phyloP scores from a whole-genome alignment of 2,329 filamentous ascomycete genomes.

The Trichophyton schoenleinii region DNA sequence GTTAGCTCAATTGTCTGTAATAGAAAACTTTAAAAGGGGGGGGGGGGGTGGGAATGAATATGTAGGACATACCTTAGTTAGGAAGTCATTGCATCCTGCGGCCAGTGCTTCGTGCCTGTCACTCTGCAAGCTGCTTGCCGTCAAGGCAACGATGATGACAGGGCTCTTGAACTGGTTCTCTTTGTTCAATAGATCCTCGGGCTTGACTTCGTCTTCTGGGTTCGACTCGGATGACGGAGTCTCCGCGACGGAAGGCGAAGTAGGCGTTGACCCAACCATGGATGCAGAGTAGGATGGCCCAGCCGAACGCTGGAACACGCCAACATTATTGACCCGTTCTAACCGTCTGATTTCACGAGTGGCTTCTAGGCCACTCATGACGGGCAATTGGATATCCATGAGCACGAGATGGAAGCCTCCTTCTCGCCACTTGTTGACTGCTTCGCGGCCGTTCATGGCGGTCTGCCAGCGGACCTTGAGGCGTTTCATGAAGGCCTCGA shows the following conservation, averaged over 20 bases:
- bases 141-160: constrained; percentile 94
- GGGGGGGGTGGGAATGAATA: background rate
- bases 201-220: constrained; percentile 18
- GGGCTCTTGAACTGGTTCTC: constrained; percentile 72
- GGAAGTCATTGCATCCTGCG: constrained; percentile 93
- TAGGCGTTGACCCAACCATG: constrained; percentile 14
- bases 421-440: constrained; percentile 80
- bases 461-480: constrained; percentile 94
- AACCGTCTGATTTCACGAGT: constrained; percentile 87
- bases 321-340: constrained; percentile 82
- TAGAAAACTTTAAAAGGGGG: background rate
- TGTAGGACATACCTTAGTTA: constrained; percentile 64
- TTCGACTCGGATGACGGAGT: background rate
- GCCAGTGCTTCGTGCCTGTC: constrained; percentile 90
- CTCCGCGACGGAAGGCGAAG: background rate
- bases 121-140: constrained; percentile 84
- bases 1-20: constrained; percentile 8
- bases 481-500: constrained; percentile 91
- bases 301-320: constrained; percentile 65
- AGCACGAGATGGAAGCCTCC: constrained; percentile 92
- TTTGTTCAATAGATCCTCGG: constrained; percentile 28
- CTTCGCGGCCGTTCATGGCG: constrained; percentile 90
- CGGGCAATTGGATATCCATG: constrained; percentile 96
- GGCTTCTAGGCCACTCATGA: constrained; percentile 91
- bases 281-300: constrained; percentile 37